Percentiles rank a stretch among this genome's conserved stretches.
These are phyloP conservation scores for Lactuca sativa DNA, from an alignment of 129 eudicot species.

Conservation along the genomic window DNA sequence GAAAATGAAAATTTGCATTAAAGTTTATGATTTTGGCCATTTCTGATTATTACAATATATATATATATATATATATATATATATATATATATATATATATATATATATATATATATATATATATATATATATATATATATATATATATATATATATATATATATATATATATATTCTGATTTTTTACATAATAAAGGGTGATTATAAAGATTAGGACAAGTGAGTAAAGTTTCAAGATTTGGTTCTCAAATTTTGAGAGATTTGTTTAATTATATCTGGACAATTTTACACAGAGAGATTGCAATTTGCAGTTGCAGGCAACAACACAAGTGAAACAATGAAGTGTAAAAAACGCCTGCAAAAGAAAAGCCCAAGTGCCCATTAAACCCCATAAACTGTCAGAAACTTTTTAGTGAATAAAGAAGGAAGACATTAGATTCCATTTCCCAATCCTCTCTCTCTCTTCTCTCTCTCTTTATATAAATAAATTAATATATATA, in stretches of 20 bases:
- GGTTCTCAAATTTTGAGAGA: background rate
- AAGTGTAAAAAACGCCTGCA: conserved; percentile 34
- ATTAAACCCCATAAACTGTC: conserved; percentile 65
- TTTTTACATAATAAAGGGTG: background rate
- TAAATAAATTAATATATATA: no score
- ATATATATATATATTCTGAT: no score
- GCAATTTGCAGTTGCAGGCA: background rate
- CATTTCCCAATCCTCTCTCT: conserved; percentile 56
- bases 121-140: no score
- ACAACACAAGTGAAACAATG: conserved; percentile 19
- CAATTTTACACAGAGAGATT: background rate
- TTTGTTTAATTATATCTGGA: background rate
- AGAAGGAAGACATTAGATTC: conserved; percentile 40
- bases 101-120: no score
- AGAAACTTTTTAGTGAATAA: conserved; percentile 41
- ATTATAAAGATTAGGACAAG: background rate
- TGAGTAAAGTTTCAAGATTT: background rate
- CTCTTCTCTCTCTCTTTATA: conserved; percentile 5
- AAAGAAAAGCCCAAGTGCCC: conserved; percentile 54
- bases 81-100: no score
- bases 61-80: no score
- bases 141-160: no score
- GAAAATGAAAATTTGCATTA: no score
- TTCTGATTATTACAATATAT: no score
- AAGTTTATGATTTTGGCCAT: background rate